Conservation (phyloP, 441 rosid species). For the Bocquillonia castaneifolia region DNA sequence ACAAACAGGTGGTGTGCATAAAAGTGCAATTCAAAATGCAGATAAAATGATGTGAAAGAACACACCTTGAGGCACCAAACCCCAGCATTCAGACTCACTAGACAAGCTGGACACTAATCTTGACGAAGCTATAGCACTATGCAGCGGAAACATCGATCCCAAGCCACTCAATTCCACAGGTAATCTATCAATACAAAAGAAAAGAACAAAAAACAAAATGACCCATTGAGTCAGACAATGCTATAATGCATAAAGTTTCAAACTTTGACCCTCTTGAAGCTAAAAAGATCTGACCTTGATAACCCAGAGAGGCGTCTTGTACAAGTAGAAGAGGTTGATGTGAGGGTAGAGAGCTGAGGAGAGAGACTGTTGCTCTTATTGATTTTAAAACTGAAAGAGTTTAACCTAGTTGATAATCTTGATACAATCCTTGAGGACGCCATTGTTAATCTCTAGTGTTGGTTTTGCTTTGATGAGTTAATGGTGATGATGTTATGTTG, state of each 20-base stretch:
- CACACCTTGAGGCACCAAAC: conserved; percentile 69
- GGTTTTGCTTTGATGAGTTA: no score
- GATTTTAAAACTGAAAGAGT: conserved; percentile 31
- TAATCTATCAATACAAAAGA: conserved; percentile 28
- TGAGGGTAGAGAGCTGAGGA: conserved; percentile 21
- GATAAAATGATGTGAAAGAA: not conserved
- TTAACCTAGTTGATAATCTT: conserved; percentile 42
- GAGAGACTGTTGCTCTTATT: conserved; percentile 24
- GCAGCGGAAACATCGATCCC: conserved; percentile 53
- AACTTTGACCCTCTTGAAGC: no score
- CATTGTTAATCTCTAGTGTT: conserved; percentile 25
- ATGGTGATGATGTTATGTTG: no score
- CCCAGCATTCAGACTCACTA: conserved; percentile 47
- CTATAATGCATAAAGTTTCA: not conserved
- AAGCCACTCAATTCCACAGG: conserved; percentile 51
- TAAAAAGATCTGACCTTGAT: conserved; percentile 31
- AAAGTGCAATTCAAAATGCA: not conserved
- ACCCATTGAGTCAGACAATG: not conserved
- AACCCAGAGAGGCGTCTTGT: conserved; percentile 39
- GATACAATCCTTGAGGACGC: conserved; percentile 39
- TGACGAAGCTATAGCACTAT: conserved; percentile 57
- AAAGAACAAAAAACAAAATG: not conserved
- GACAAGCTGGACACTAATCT: conserved; percentile 58
- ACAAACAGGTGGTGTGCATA: conserved; percentile 16
- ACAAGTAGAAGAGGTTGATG: conserved; percentile 27